Conservation (phyloP, 2,329 filamentous ascomycete genomes). For the Chaetoscypha palmicola region DNA sequence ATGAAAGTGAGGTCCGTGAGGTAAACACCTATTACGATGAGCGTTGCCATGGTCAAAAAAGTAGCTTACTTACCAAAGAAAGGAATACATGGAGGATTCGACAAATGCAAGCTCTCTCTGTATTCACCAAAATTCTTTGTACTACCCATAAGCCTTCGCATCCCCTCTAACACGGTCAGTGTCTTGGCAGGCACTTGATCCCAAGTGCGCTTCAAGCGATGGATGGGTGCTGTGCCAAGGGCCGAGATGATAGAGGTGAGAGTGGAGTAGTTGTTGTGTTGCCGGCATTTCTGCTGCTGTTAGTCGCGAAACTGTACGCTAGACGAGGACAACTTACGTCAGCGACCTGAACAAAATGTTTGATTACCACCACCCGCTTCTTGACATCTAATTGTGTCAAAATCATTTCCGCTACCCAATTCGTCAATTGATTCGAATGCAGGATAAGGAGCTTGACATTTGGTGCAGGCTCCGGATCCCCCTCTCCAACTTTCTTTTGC, state of each 20-base stretch:
- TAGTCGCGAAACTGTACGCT: slow-evolving; percentile 21
- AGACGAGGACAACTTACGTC: slow-evolving; percentile 59
- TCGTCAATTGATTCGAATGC: slow-evolving; percentile 97
- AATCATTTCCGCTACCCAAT: slow-evolving; percentile 99
- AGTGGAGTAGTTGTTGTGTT: slow-evolving; percentile 93
- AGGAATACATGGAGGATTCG: slow-evolving; percentile 94
- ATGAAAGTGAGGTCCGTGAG: slow-evolving; percentile 97
- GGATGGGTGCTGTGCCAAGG: slow-evolving; percentile 87
- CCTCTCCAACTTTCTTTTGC: slow-evolving; percentile 87
- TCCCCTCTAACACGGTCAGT: slow-evolving; percentile 71
- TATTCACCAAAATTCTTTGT: slow-evolving; percentile 99
- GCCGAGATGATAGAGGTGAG: slow-evolving; percentile 97
- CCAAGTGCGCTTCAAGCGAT: slow-evolving; percentile 90
- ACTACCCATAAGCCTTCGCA: slow-evolving; percentile 92
- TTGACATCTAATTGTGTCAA: slow-evolving; percentile 89
- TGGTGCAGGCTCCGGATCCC: slow-evolving; percentile 76
- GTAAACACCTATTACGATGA: slow-evolving; percentile 65
- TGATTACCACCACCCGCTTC: slow-evolving; percentile 94
- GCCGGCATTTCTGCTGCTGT: slow-evolving; percentile 71
- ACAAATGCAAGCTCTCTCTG: slow-evolving; percentile 82
- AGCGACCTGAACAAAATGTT: slow-evolving; percentile 93
- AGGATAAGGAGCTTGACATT: slow-evolving; percentile 96
- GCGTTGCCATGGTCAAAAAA: slow-evolving; percentile 2
- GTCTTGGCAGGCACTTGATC: slow-evolving; percentile 84
- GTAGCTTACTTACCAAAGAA: slow-evolving; percentile 70